A percentile compares a stretch with the other conserved stretches of the same genome.
Evolutionary conservation across 257 asterid genomes (phyloP).

Genomic region (Plectranthus barbatus): DNA sequence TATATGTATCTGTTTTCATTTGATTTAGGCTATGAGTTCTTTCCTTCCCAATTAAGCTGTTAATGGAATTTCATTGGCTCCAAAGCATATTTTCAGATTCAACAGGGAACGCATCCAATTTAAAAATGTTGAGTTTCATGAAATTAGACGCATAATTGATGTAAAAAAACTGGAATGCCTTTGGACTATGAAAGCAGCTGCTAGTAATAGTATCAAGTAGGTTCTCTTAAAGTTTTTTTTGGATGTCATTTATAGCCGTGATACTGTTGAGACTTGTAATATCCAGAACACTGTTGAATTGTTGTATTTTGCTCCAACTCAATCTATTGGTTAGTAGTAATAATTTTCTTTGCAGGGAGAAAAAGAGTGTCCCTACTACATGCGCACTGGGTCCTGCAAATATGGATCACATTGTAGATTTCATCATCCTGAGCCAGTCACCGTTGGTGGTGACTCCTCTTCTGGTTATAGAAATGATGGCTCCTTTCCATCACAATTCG

Average conservation of each 20-base stretch:
- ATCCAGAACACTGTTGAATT: no score
- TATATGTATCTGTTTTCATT: constrained; percentile 4
- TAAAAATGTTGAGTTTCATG: neutral
- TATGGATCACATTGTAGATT: constrained; percentile 73
- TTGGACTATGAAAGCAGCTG: neutral
- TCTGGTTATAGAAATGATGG: constrained; percentile 52
- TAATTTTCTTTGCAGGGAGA: constrained; percentile 43
- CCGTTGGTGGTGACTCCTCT: constrained; percentile 48
- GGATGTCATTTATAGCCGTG: neutral
- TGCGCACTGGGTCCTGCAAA: constrained; percentile 89
- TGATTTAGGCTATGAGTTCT: neutral
- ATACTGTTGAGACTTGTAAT: no score
- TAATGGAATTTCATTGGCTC: neutral
- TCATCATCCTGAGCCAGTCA: constrained; percentile 80
- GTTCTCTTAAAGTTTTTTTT: neutral
- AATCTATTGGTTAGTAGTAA: constrained; percentile 9
- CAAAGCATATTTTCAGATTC: neutral
- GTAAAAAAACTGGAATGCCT: neutral
- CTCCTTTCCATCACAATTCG: constrained; percentile 46
- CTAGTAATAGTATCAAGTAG: constrained; percentile 1
- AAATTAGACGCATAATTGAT: neutral
- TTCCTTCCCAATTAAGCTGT: neutral
- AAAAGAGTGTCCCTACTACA: constrained; percentile 78
- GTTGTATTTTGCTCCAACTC: neutral
- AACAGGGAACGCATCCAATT: no score